Conservation (phyloP, 1,139 yeast species). For the Pichia sp. region DNA sequence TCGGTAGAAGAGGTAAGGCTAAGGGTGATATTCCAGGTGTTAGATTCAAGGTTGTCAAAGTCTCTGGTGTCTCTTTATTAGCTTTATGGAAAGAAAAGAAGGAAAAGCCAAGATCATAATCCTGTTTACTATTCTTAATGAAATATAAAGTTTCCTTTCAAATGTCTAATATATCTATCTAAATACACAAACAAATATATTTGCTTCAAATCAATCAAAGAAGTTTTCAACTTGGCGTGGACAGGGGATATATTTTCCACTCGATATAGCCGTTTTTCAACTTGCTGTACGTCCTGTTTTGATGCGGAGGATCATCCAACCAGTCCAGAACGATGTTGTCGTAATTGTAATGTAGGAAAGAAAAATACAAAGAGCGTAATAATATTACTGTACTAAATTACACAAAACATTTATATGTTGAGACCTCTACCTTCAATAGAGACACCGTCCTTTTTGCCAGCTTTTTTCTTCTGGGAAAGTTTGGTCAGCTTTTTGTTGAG, state of each 20-base stretch:
- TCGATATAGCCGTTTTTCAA: too few species aligned
- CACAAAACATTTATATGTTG: constrained; percentile 25
- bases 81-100: constrained; percentile 99
- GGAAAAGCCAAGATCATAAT: constrained; percentile 99
- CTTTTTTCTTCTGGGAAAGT: constrained; percentile 39
- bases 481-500: constrained; percentile 52
- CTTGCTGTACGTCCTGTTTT: too few species aligned
- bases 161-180: constrained; percentile 4
- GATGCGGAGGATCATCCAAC: too few species aligned
- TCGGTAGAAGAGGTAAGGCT: constrained; percentile 99
- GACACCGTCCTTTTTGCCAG: constrained; percentile 62
- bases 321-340: too few species aligned
- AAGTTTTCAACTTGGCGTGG: not conserved
- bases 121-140: constrained; percentile 15
- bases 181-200: constrained; percentile 7
- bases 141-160: not conserved
- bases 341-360: not conserved
- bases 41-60: constrained; percentile 99
- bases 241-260: too few species aligned
- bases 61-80: constrained; percentile 98
- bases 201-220: constrained; percentile 3
- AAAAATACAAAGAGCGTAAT: not conserved
- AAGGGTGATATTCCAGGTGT: constrained; percentile 99
- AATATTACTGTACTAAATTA: not conserved
- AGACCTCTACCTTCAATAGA: constrained; percentile 75